These are phyloP conservation scores for Ophiocordyceps camponoti-saundersi DNA, from an alignment of 2,329 filamentous ascomycete species.

Conservation along the genomic window DNA sequence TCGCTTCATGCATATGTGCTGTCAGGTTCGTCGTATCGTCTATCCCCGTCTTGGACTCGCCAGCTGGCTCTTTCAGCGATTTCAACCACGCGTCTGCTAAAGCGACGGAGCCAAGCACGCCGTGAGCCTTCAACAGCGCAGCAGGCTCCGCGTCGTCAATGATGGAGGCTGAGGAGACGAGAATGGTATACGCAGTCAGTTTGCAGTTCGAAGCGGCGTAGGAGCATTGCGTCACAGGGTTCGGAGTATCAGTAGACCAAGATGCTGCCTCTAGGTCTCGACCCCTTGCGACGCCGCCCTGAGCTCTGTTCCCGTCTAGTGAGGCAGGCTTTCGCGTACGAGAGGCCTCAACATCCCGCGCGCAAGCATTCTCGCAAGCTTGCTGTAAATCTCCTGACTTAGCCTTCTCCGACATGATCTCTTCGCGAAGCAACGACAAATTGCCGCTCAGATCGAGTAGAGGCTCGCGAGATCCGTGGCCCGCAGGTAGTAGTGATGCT, in stretches of 20 bases:
- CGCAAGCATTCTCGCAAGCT: background rate
- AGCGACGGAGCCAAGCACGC: slow-evolving; percentile 15
- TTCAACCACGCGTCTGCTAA: slow-evolving; percentile 19
- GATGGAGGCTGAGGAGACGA: slow-evolving; percentile 25
- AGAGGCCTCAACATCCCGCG: background rate
- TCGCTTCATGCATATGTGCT: background rate
- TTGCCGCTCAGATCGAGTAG: slow-evolving; percentile 9
- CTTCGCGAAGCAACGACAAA: slow-evolving; percentile 3
- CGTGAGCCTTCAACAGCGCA: slow-evolving; percentile 23
- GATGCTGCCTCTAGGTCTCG: background rate
- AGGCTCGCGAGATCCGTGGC: slow-evolving; percentile 5
- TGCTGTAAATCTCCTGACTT: background rate
- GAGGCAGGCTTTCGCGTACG: background rate
- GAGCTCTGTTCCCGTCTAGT: background rate
- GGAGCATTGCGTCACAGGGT: slow-evolving; percentile 9
- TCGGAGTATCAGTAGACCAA: background rate
- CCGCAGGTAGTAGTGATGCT: background rate
- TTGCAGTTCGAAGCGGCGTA: slow-evolving; percentile 18
- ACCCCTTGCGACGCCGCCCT: background rate
- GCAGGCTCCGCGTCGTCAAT: slow-evolving; percentile 17
- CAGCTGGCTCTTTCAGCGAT: background rate
- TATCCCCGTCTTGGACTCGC: too few relatives aligned
- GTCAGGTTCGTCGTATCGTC: background rate
- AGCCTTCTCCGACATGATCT: background rate
- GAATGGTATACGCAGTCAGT: slow-evolving; percentile 17